Evolutionary conservation across 164 flowering plant genomes (phyloP).

Genomic region (Stephania yunnanensis): DNA sequence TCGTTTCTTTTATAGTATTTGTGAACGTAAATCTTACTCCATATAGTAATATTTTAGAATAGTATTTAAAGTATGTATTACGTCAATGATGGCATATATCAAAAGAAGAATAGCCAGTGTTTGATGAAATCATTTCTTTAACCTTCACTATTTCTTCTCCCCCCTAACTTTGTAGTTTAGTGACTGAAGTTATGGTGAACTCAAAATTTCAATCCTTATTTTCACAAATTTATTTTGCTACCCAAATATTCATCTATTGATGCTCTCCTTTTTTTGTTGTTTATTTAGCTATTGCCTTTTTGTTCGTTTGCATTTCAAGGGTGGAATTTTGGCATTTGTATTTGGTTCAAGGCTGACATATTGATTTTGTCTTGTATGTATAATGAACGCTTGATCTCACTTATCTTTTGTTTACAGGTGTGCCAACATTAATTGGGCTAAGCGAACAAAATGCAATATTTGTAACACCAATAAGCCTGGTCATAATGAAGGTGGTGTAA

Average conservation of each 20-base stretch:
- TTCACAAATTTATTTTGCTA: background rate
- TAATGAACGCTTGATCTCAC: background rate
- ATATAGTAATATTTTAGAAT: no score
- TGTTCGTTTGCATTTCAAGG: background rate
- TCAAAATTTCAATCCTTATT: background rate
- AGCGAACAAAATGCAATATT: constrained; percentile 85
- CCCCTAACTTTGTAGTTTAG: background rate
- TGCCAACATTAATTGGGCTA: constrained; percentile 97
- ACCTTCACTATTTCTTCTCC: no score
- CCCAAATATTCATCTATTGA: background rate
- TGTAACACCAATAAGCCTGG: constrained; percentile 99
- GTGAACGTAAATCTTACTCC: no score
- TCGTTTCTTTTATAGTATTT: no score
- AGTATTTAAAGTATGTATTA: no score
- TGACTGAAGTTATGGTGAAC: background rate
- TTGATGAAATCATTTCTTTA: no score
- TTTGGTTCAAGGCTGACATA: background rate
- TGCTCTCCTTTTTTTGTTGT: background rate
- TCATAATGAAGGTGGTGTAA: constrained; percentile 89
- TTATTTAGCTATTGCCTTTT: background rate
- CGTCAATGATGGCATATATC: no score
- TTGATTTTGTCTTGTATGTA: background rate
- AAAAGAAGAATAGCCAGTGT: no score
- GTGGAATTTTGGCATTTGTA: background rate
- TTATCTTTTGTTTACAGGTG: constrained; percentile 47